These are phyloP conservation scores for Pezicula carpinea DNA, from an alignment of 2,329 filamentous ascomycete species.

Conservation along the genomic window DNA sequence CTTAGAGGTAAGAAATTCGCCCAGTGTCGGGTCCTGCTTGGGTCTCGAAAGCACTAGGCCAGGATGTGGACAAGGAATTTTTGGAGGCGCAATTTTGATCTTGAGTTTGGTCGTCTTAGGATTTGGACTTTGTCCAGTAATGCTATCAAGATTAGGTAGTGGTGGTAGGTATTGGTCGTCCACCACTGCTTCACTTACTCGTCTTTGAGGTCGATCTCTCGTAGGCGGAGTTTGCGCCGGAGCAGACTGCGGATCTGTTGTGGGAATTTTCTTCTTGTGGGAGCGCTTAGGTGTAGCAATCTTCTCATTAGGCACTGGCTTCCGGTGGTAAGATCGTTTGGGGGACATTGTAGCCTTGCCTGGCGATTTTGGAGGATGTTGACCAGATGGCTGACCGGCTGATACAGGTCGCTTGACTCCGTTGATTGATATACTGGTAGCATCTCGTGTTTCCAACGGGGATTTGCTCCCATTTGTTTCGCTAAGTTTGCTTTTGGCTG, in stretches of 20 bases:
- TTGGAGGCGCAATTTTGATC: slow-evolving; percentile 41
- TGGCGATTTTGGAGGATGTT: slow-evolving; percentile 16
- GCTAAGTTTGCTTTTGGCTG: slow-evolving; percentile 21
- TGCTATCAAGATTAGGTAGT: slow-evolving; percentile 13
- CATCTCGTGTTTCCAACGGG: slow-evolving; percentile 14
- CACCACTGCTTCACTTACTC: slow-evolving; percentile 15
- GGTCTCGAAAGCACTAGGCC: slow-evolving; percentile 47
- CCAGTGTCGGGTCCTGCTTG: slow-evolving; percentile 49
- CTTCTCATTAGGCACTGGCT: slow-evolving; percentile 22
- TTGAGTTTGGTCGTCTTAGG: slow-evolving; percentile 40
- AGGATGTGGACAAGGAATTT: slow-evolving; percentile 56
- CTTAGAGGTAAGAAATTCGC: slow-evolving; percentile 52
- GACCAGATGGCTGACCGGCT: slow-evolving; percentile 10
- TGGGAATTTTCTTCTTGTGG: slow-evolving; percentile 15
- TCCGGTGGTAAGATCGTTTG: slow-evolving; percentile 22
- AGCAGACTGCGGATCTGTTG: slow-evolving; percentile 17
- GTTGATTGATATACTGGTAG: slow-evolving; percentile 13
- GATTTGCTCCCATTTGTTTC: slow-evolving; percentile 16
- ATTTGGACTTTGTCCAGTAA: slow-evolving; percentile 19
- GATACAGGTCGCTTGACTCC: slow-evolving; percentile 17
- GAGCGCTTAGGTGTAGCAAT: slow-evolving; percentile 18
- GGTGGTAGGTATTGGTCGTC: slow-evolving; percentile 12
- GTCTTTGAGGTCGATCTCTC: slow-evolving; percentile 20
- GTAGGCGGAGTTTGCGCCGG: slow-evolving; percentile 10
- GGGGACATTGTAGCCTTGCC: slow-evolving; percentile 21